phyloP scores from a whole-genome alignment of 208 protist genomes.

The Angomonas desouzai region DNA sequence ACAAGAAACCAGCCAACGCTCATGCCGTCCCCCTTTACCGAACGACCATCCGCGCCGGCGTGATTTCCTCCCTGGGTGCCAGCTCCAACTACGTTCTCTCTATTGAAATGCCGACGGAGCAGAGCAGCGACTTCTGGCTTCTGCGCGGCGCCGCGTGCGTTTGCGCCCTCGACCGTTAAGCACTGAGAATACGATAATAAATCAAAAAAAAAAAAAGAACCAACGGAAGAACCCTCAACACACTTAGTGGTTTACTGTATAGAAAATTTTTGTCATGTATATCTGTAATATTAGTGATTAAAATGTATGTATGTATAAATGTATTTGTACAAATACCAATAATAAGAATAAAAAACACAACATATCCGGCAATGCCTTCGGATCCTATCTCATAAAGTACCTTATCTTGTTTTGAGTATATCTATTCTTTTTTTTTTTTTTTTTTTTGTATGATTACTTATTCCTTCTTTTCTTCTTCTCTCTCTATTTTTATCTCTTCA shows the following conservation, averaged over 20 bases:
- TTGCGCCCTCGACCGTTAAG: slow-evolving; percentile 65
- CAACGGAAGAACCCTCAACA: background rate
- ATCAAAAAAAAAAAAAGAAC: slow-evolving; percentile 7
- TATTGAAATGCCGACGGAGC: slow-evolving; percentile 80
- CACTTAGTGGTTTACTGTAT: background rate
- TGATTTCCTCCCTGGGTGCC: slow-evolving; percentile 94
- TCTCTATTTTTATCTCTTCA: slow-evolving; percentile 9
- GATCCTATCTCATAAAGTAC: too few species aligned
- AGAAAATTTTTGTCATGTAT: slow-evolving; percentile 5
- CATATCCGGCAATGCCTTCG: too few species aligned
- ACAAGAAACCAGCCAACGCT: slow-evolving; percentile 51
- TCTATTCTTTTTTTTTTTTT: too few species aligned
- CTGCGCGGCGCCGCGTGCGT: slow-evolving; percentile 89
- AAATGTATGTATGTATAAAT: background rate
- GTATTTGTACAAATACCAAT: background rate
- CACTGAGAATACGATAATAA: background rate
- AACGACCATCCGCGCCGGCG: slow-evolving; percentile 90
- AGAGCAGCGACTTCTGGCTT: slow-evolving; percentile 88
- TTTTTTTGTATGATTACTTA: too few species aligned
- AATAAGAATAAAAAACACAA: background rate
- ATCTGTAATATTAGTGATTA: slow-evolving; percentile 9
- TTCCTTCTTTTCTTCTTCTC: slow-evolving; percentile 21
- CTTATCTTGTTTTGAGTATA: too few species aligned
- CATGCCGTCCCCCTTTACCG: slow-evolving; percentile 95
- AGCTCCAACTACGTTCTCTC: slow-evolving; percentile 95